Evolutionary conservation across 1,139 yeast species (phyloP), one percentile per base, ranked within the genome.

Genomic region (Blastobotrys aristatus): DNA sequence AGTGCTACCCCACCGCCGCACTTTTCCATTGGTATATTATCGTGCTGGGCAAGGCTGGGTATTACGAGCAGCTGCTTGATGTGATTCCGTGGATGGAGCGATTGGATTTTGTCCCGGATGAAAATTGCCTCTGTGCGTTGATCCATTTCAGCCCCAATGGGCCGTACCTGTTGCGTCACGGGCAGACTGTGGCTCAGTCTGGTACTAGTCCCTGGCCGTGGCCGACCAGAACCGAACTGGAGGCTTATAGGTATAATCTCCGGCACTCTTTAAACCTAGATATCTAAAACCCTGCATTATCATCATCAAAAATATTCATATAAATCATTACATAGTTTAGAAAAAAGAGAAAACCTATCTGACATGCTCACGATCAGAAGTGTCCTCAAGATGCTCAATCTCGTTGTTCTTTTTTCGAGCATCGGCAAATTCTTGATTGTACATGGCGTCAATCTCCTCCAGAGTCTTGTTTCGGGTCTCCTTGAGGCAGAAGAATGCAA

Each of bases 11-110:
- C 0, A 66, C 72, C 6, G 70, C 72, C 40, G 59, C 60, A 17
- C 62, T 81, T 30, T 75, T 88, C 75, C 68, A 66, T 33, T 59
- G 63, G 27, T 84, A 83, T 57, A 75, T 83, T 24, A 59, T 66
- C 7, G 66, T 82, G 58, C 66, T 82, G 20, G 71, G 72, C 2
- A 65, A 70, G 46, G 79, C 72, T 44, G 70, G 70, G 13, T 79
- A 79, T 55, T 60, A 68, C 2, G 68, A 72, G 2, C 83, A 81
- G 57, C 59, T 84, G 21, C 65, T 77, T 0, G 73, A 69, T 27
- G 66, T 84, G 7, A 64, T 83, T 33, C 70, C 72, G 32, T 75
- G 82, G 77, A 77, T 89, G 81, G 80, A 77, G 40, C 63, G 68
- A n/a, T 58, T 82, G 17, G 63, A 70, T 14, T 77, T 74, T 52